Conservation (phyloP, 805 yeast genomes). For the Wickerhamomyces mucosus region DNA sequence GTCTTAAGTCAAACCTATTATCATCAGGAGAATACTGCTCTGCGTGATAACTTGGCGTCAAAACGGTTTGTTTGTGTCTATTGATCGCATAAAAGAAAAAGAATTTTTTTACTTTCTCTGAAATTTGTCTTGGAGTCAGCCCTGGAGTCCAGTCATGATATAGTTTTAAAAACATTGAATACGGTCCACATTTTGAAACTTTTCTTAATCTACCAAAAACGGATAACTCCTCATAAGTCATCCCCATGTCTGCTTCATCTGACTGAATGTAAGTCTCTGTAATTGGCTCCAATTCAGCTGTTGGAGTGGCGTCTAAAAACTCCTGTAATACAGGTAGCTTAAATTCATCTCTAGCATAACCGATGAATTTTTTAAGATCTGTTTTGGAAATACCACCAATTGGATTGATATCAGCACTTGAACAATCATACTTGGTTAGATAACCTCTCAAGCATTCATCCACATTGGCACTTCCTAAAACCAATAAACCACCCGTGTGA, state of each 20-base stretch:
- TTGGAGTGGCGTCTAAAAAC: conserved; percentile 87
- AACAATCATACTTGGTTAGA: conserved; percentile 92
- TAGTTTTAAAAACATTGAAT: conserved; percentile 83
- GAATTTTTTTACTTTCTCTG: conserved; percentile 86
- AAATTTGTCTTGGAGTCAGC: conserved; percentile 74
- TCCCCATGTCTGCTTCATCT: conserved; percentile 97
- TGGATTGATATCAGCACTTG: conserved; percentile 95
- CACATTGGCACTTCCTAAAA: conserved; percentile 92
- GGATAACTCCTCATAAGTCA: conserved; percentile 91
- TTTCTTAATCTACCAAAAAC: conserved; percentile 86
- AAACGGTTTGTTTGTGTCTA: conserved; percentile 95
- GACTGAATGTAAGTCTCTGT: conserved; percentile 88
- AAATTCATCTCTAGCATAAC: conserved; percentile 62
- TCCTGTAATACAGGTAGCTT: conserved; percentile 68
- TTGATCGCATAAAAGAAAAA: conserved; percentile 92
- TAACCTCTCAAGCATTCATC: conserved; percentile 96
- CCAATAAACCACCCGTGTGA: conserved; percentile 65
- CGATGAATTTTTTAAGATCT: conserved; percentile 79
- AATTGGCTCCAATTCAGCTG: conserved; percentile 96
- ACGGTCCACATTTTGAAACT: conserved; percentile 92
- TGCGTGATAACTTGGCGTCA: conserved; percentile 96
- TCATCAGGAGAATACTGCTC: conserved; percentile 98
- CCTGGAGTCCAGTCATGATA: conserved; percentile 89
- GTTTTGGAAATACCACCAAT: conserved; percentile 98
- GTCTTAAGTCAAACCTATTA: conserved; percentile 90